Percentiles rank a stretch among this genome's conserved stretches.
Conservation (phyloP, 345 rosid genomes). For the Murraya koenigii region DNA sequence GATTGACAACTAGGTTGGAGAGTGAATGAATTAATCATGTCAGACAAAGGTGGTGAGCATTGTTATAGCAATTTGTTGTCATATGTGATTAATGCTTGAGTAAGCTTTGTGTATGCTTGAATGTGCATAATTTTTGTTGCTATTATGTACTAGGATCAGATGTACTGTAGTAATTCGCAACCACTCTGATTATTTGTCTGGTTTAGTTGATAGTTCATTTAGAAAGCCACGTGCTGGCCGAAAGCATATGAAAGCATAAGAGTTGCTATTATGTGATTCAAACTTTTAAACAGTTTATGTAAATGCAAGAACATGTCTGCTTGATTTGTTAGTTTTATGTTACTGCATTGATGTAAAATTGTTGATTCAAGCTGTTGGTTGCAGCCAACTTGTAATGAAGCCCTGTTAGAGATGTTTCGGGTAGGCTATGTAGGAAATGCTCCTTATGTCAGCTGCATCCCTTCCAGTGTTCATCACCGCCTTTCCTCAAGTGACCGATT, state of each 20-base stretch:
- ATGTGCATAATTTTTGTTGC: background rate
- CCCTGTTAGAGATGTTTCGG: slow-evolving; percentile 76
- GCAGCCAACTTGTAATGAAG: slow-evolving; percentile 88
- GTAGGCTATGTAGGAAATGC: slow-evolving; percentile 67
- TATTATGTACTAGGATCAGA: background rate
- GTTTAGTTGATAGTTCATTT: background rate
- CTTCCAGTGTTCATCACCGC: slow-evolving; percentile 76
- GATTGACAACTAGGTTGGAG: background rate
- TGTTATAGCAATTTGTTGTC: background rate
- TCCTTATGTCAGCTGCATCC: slow-evolving; percentile 79
- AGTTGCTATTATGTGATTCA: background rate
- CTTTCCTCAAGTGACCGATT: slow-evolving; percentile 82
- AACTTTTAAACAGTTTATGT: background rate
- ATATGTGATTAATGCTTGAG: background rate
- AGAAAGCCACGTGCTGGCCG: background rate
- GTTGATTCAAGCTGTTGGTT: slow-evolving; percentile 19
- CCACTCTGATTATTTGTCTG: background rate
- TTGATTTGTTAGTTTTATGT: background rate
- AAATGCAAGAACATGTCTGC: background rate
- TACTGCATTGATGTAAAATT: slow-evolving; percentile 10
- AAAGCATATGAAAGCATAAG: background rate
- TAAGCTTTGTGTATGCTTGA: background rate
- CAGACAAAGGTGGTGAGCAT: background rate
- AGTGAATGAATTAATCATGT: background rate
- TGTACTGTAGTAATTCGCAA: background rate